These are phyloP conservation scores for Telfairia occidentalis DNA, from an alignment of 331 rosid species.

Conservation along the genomic window DNA sequence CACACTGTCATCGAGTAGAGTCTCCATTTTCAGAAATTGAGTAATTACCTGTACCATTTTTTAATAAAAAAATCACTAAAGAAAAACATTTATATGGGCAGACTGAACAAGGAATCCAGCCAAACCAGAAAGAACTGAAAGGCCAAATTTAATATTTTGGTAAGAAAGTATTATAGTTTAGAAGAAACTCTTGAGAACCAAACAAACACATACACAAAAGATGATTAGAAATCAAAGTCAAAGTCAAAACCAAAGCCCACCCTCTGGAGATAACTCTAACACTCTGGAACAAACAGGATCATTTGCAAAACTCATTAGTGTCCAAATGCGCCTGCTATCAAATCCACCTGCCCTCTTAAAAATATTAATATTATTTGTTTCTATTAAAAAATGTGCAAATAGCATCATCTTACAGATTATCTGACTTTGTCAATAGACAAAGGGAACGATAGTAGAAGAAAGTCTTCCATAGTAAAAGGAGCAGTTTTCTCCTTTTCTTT, in stretches of 20 bases:
- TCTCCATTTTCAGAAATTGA: slow-evolving; percentile 85
- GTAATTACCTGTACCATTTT: slow-evolving; percentile 61
- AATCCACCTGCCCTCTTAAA: no score
- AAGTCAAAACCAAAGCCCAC: neutral
- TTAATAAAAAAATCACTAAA: neutral
- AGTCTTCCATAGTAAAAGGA: neutral
- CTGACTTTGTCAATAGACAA: neutral
- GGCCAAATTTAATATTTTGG: neutral
- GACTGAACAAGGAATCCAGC: neutral
- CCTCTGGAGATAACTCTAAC: neutral
- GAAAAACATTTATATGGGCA: neutral
- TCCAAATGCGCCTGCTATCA: neutral
- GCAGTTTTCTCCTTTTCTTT: no score
- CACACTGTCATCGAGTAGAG: slow-evolving; percentile 81
- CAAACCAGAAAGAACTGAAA: neutral
- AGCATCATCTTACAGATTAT: neutral
- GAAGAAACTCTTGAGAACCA: neutral
- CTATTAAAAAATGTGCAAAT: neutral
- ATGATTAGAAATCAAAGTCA: neutral
- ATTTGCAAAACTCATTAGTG: neutral
- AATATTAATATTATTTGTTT: neutral
- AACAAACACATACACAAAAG: neutral
- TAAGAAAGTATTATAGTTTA: neutral
- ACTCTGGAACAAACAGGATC: neutral
- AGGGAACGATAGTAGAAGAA: neutral